Evolutionary conservation across 345 rosid genomes (phyloP), one percentile per base, ranked within the genome.

Genomic region (Moricandia moricandioides): DNA sequence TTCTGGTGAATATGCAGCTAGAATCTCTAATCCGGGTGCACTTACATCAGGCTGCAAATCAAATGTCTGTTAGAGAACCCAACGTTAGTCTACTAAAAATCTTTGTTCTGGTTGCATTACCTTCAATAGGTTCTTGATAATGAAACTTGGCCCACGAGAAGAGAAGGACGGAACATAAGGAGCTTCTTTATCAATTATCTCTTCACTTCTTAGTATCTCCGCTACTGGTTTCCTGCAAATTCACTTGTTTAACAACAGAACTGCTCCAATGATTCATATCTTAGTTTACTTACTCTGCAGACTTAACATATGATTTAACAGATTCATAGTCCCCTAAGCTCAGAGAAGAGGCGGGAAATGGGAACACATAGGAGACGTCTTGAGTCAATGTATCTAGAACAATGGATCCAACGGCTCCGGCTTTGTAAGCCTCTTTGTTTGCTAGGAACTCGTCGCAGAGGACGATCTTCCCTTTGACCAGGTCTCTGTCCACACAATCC

Each of bases 391-490:
- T 7, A 45, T 74, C 69, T 2, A 6, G n/a, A 34, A 75, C 27
- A 56, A 82, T 78, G 62, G 80, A 29, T 35, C 88, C 86, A 10
- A 34, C 16, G 7, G 86, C 88, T 64, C 87, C 79, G n/a, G 79
- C 82, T n/a, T 0, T 2, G 3, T 7, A 13, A 72, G 81, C 75
- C 13, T n/a, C 76, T 4, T 0, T 3, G 14, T 0, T 11, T 52
- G 83, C 81, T 0, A 0, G 0, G 9, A 0, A 6, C 0, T 1
- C 13, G 12, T 58, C 77, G 18, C 86, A 85, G 29, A 83, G 29
- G 4, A 80, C 77, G 37, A 83, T 83, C 70, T 82, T 85, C 43
- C 79, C 85, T 61, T 80, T 76, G 31, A 83, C 83, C 27, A 70
- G 12, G 7, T 34, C 76, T 1, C 62, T 21, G 45, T 80, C 39